A percentile compares a stretch with the other conserved stretches of the same genome.
These are phyloP conservation scores for Phytophthora sp. DNA, from an alignment of 352 stramenopile species.

Conservation along the genomic window DNA sequence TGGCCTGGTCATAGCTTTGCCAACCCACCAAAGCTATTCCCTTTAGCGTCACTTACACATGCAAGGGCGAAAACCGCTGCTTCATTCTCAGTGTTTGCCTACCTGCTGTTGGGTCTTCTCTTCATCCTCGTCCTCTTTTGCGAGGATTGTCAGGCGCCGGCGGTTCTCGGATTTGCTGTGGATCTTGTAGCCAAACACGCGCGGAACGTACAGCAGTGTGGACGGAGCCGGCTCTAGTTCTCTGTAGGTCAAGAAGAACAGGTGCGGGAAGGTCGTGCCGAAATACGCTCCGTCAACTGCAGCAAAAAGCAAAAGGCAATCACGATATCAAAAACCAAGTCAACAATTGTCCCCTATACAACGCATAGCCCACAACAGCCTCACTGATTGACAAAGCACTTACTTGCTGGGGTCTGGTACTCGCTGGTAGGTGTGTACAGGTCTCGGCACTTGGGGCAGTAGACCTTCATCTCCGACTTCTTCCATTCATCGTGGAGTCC, in stretches of 20 bases:
- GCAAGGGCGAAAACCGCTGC: constrained; percentile 30
- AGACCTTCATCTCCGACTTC: constrained; percentile 92
- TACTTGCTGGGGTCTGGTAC: constrained; percentile 86
- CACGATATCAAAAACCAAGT: constrained; percentile 1
- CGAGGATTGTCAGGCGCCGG: constrained; percentile 78
- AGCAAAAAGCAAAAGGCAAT: constrained; percentile 2
- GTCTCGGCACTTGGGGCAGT: constrained; percentile 90
- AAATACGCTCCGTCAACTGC: constrained; percentile 97
- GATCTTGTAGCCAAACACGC: constrained; percentile 94
- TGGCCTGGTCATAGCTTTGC: background rate
- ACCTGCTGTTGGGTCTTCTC: constrained; percentile 72
- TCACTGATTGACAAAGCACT: constrained; percentile 18
- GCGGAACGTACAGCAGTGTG: constrained; percentile 88
- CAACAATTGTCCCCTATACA: no score
- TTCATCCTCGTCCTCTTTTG: constrained; percentile 84
- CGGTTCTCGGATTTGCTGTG: constrained; percentile 89
- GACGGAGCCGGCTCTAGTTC: constrained; percentile 88
- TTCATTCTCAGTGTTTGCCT: constrained; percentile 48
- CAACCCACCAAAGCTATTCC: constrained; percentile 8
- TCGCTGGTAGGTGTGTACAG: constrained; percentile 86
- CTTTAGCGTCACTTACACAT: constrained; percentile 11
- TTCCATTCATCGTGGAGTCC: constrained; percentile 90
- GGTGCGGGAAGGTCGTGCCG: constrained; percentile 98
- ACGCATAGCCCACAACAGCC: background rate
- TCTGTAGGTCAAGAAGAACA: constrained; percentile 98